A percentile compares a stretch with the other conserved stretches of the same genome.
Evolutionary conservation across 768 basidiomycete species (phyloP).

Genomic region (Leccinum disarticulatum): DNA sequence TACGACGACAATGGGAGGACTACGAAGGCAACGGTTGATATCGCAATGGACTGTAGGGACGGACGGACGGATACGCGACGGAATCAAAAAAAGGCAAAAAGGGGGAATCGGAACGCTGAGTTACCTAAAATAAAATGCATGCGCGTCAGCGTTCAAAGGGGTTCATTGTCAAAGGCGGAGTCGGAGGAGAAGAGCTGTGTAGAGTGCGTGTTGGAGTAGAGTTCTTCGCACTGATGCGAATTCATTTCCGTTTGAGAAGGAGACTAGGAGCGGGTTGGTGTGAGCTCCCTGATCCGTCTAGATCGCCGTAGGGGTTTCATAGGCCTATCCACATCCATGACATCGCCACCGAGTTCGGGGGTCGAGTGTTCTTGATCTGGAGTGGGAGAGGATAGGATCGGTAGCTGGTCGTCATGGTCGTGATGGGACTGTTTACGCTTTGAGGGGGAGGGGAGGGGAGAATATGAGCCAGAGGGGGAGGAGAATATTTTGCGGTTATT

Average conservation of each 20-base stretch:
- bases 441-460: conserved; percentile 32
- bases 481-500: conserved; percentile 50
- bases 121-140: conserved; percentile 28
- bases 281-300: conserved; percentile 28
- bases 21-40: conserved; percentile 25
- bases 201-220: conserved; percentile 18
- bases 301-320: conserved; percentile 38
- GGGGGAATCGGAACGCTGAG: conserved; percentile 15
- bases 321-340: conserved; percentile 33
- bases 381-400: conserved; percentile 17
- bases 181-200: conserved; percentile 19
- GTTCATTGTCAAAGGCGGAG: conserved; percentile 27
- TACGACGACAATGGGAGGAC: conserved; percentile 28
- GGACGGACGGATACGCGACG: conserved; percentile 17
- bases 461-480: conserved; percentile 34
- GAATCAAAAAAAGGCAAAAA: conserved; percentile 15
- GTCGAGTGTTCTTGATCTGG: conserved; percentile 25
- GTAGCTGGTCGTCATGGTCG: conserved; percentile 17
- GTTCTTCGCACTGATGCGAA: conserved; percentile 25
- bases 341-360: conserved; percentile 28
- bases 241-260: conserved; percentile 35
- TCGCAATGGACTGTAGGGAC: conserved; percentile 14
- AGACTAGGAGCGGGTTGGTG: conserved; percentile 25
- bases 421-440: conserved; percentile 36
- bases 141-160: conserved; percentile 19